Conservation (phyloP, 1,284 basidiomycete genomes). For the Porogramme epimiltina region DNA sequence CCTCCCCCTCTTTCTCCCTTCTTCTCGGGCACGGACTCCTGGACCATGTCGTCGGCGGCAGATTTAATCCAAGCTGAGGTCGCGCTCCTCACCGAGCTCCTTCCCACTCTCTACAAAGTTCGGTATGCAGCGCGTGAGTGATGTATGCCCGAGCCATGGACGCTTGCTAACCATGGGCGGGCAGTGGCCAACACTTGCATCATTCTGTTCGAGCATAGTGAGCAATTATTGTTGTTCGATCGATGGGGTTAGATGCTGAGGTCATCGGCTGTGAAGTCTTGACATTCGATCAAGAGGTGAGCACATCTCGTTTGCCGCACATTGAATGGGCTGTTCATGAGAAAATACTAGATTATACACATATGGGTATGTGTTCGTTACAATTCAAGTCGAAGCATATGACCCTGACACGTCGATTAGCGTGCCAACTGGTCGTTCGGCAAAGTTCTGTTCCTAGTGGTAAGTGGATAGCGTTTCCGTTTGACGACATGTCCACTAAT, state of each 20-base stretch:
- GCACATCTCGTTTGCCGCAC: slow-evolving; percentile 7
- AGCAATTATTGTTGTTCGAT: not conserved
- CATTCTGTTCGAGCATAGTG: slow-evolving; percentile 21
- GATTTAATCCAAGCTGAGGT: not conserved
- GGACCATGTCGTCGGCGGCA: too few relatives aligned
- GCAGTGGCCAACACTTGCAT: slow-evolving; percentile 19
- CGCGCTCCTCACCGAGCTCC: slow-evolving; percentile 10
- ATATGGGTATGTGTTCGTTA: slow-evolving; percentile 46
- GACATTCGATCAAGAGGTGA: slow-evolving; percentile 55
- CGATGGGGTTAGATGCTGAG: not conserved
- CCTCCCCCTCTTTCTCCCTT: too few relatives aligned
- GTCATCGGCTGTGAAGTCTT: slow-evolving; percentile 38
- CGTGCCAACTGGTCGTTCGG: slow-evolving; percentile 52
- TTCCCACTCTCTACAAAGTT: slow-evolving; percentile 16
- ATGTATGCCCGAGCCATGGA: not conserved
- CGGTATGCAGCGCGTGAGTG: slow-evolving; percentile 22
- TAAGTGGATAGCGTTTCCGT: slow-evolving; percentile 30
- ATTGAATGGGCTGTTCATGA: not conserved
- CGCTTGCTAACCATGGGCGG: not conserved
- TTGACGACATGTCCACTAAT: not conserved
- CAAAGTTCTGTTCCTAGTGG: slow-evolving; percentile 52
- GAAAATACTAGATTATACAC: slow-evolving; percentile 41
- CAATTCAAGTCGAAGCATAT: not conserved
- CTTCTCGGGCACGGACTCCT: too few relatives aligned
- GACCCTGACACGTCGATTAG: slow-evolving; percentile 27